Base-by-base conservation (phyloP, 495 filamentous ascomycete genomes). In the Aspergillus kassunensis region DNA sequence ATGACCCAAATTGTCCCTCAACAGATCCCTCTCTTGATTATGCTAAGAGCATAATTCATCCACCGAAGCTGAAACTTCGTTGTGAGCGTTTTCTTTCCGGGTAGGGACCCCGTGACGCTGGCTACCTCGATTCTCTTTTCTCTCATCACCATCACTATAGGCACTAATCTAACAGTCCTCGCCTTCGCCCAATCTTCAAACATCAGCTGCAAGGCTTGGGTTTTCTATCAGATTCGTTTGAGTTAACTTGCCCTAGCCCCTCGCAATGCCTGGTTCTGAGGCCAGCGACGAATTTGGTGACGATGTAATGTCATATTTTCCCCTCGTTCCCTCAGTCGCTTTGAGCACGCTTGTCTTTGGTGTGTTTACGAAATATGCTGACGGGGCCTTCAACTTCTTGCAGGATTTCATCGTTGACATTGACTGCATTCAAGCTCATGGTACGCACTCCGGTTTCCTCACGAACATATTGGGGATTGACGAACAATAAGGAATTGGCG, bases 361-460 rank as follows among this genome's bases (percentile, higher is more conserved):
- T 50, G 27, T 45, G 3, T 24, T 16, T 18, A 9, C 2, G 6
- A 11, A n/a, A 12, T 29, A 16, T 9, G 24, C 41, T 43, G 29
- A 43, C 15, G 5, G 11, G 27, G 23, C 15, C 20, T 8, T 49
- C 5, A 36, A 6, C 45, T 23, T 11, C 24, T 49, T 24, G 31
- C 42, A 80, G 74, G 63, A 61, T 43, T 82, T 82, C 64, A 88
- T 91, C 59, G 71, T 90, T 27, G 86, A 90, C 51, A 86, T 91
- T 53, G 87, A 91, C 54, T 72, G 70, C 36, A 82, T 91, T 41
- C 87, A 90, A 67, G 74, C 81, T 20, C 86, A 90, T 62, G 88
- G 85, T 82, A 72, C 10, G 25, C 8, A 11, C 45, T 7, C n/a
- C 46, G 3, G n/a, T 7, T 33, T 0, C 18, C 27, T 0, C 18